A percentile compares a stretch with the other conserved stretches of the same genome.
Evolutionary conservation across 2,329 filamentous ascomycete species (phyloP).

Genomic region (Byssothecium circinans): DNA sequence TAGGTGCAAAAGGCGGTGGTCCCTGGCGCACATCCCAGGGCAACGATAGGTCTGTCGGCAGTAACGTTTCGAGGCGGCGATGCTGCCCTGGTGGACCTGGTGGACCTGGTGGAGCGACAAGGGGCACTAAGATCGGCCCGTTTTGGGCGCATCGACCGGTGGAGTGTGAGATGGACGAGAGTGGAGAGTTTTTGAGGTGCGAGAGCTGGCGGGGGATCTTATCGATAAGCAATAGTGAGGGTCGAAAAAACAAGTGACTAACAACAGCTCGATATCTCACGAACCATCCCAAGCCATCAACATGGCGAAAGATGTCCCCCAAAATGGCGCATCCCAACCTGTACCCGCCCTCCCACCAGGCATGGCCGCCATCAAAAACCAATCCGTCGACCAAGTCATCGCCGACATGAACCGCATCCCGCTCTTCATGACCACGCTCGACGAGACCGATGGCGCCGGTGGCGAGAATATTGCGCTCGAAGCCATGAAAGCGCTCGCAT

Average conservation of each 20-base stretch:
- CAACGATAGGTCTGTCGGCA: too few relatives aligned
- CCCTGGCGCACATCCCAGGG: too few relatives aligned
- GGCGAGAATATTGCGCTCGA: conserved; percentile 82
- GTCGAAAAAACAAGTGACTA: neutral
- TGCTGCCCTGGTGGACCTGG: neutral
- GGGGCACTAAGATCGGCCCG: neutral
- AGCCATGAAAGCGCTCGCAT: conserved; percentile 84
- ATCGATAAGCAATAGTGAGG: neutral
- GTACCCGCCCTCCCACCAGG: conserved; percentile 58
- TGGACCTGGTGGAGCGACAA: neutral
- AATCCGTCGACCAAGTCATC: conserved; percentile 62
- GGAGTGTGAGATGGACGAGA: neutral
- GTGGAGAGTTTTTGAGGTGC: neutral
- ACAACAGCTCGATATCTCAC: too few relatives aligned
- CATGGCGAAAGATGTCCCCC: conserved; percentile 21
- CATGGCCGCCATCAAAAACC: conserved; percentile 59
- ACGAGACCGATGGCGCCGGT: conserved; percentile 59
- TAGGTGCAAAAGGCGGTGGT: too few relatives aligned
- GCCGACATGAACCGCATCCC: conserved; percentile 71
- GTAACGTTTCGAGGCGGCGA: neutral
- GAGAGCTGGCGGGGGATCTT: neutral
- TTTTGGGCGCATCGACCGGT: neutral
- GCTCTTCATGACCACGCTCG: conserved; percentile 94
- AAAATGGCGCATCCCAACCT: conserved; percentile 22
- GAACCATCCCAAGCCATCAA: neutral